phyloP scores from a whole-genome alignment of 2,329 filamentous ascomycete genomes.

The Plectosphaerella plurivora region DNA sequence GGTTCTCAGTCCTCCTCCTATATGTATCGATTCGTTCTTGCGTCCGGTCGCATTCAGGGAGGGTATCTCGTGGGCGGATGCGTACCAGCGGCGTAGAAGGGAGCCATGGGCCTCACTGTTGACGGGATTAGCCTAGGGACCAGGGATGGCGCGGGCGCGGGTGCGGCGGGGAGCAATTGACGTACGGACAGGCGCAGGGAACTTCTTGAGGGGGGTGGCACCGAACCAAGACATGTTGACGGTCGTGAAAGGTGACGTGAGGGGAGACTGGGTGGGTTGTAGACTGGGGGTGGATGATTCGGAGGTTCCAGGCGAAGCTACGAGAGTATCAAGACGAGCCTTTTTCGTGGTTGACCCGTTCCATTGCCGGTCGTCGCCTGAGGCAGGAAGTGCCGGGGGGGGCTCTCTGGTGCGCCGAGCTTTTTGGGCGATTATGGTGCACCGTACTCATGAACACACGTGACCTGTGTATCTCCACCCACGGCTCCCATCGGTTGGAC shows the following conservation, averaged over 20 bases:
- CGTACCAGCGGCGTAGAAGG: constrained; percentile 94
- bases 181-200: constrained; percentile 73
- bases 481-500: no score
- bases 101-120: constrained; percentile 82
- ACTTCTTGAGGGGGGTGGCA: constrained; percentile 67
- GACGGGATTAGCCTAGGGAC: constrained; percentile 11
- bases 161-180: constrained; percentile 30
- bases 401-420: not conserved
- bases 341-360: constrained; percentile 23
- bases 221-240: constrained; percentile 72
- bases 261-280: constrained; percentile 27
- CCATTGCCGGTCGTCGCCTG: constrained; percentile 17
- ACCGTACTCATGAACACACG: not conserved
- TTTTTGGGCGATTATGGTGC: not conserved
- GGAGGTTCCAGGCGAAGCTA: constrained; percentile 24
- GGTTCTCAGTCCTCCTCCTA: not conserved
- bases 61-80: constrained; percentile 15
- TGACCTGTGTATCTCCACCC: not conserved
- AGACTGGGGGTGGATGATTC: constrained; percentile 22
- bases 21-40: not conserved
- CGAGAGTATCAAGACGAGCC: constrained; percentile 27
- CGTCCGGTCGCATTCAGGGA: not conserved
- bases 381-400: constrained; percentile 7
- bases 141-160: not conserved
- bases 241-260: constrained; percentile 30